Percentiles rank a stretch among this genome's conserved stretches.
These are phyloP conservation scores for Kwoniella sp. DNA, from an alignment of 768 basidiomycete genomes.

Conservation along the genomic window DNA sequence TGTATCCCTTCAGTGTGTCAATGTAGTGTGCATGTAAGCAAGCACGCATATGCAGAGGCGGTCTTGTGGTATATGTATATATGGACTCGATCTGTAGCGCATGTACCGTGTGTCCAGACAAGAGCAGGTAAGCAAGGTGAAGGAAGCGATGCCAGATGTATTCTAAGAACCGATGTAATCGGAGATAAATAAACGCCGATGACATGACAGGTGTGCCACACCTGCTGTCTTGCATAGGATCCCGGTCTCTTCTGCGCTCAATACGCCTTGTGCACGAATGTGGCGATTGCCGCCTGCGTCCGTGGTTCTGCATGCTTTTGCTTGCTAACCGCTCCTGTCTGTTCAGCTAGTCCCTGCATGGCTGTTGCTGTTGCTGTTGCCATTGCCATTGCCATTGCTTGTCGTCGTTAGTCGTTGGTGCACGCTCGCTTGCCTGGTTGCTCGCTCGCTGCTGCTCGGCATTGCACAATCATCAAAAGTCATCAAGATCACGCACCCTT, in stretches of 20 bases:
- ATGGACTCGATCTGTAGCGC: too few relatives aligned
- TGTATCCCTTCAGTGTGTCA: too few relatives aligned
- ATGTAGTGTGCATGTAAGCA: too few relatives aligned
- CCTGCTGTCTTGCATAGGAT: background rate
- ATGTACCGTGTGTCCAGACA: too few relatives aligned
- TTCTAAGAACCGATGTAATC: background rate
- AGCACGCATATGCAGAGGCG: too few relatives aligned
- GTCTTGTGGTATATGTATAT: too few relatives aligned
- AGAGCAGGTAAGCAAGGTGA: too few relatives aligned
- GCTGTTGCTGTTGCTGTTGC: background rate
- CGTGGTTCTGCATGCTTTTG: too few relatives aligned
- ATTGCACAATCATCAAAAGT: background rate
- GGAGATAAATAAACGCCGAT: background rate
- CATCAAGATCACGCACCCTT: background rate
- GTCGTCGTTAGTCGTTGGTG: background rate
- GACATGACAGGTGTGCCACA: background rate
- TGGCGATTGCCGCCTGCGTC: conserved; percentile 1
- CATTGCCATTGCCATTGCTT: background rate
- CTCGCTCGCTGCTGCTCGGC: conserved; percentile 2
- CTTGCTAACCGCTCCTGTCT: too few relatives aligned
- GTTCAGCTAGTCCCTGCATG: too few relatives aligned
- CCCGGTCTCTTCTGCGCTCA: too few relatives aligned
- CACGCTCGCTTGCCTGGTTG: conserved; percentile 8
- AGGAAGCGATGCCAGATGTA: background rate
- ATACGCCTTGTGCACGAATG: background rate